Evolutionary conservation across 1,284 basidiomycete species (phyloP).

Genomic region (Bothia castanella): DNA sequence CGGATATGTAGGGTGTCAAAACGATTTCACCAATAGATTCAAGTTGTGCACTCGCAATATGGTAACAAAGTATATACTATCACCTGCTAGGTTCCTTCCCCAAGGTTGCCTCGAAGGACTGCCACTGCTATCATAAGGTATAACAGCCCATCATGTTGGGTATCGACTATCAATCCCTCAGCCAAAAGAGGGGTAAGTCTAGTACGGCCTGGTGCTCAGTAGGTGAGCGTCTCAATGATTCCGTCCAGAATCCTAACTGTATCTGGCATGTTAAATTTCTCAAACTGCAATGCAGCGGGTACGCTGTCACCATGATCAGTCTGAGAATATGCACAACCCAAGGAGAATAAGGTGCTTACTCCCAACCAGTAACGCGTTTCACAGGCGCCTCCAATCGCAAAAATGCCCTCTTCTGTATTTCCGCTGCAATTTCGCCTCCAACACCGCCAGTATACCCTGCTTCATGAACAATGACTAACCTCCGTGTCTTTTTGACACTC

Average conservation of each 20-base stretch:
- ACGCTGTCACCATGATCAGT: conserved; percentile 44
- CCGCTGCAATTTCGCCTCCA: conserved; percentile 84
- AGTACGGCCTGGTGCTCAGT: conserved; percentile 41
- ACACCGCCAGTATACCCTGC: conserved; percentile 81
- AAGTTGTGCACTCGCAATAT: no score
- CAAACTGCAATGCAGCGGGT: conserved; percentile 78
- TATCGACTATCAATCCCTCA: background rate
- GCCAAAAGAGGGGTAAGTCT: background rate
- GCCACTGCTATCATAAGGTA: conserved; percentile 1
- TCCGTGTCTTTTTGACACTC: conserved; percentile 78
- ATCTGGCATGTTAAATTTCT: conserved; percentile 90
- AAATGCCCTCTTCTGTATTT: conserved; percentile 84
- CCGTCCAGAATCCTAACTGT: conserved; percentile 79
- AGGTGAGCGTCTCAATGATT: conserved; percentile 77
- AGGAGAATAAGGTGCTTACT: conserved; percentile 55
- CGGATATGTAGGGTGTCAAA: conserved; percentile 16
- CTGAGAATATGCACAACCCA: conserved; percentile 5
- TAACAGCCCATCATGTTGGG: background rate
- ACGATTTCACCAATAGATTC: background rate
- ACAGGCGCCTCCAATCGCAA: conserved; percentile 84
- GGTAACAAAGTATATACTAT: background rate
- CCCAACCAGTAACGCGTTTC: conserved; percentile 85
- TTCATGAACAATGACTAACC: conserved; percentile 88
- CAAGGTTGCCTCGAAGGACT: background rate
- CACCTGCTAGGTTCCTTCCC: background rate